These are phyloP conservation scores for Excoecaria agallocha DNA, from an alignment of 345 rosid genomes.

Conservation along the genomic window DNA sequence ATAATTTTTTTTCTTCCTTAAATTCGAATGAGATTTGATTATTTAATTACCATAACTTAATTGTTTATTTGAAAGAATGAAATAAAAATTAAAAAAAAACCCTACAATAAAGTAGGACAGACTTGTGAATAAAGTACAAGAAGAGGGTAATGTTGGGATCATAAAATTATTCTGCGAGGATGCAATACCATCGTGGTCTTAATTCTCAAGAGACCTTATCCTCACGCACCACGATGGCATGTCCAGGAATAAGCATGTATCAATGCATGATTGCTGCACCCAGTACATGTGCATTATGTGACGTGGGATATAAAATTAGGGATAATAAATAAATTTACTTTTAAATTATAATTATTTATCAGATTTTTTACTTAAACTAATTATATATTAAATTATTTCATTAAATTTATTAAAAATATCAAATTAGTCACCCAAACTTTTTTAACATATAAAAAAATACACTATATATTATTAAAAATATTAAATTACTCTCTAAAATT, in stretches of 20 bases:
- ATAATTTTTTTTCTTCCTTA: background rate
- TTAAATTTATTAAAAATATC: no score
- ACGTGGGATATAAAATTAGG: background rate
- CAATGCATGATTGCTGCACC: background rate
- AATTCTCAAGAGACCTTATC: background rate
- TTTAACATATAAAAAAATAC: no score
- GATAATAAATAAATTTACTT: no score
- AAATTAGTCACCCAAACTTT: no score
- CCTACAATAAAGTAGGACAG: background rate
- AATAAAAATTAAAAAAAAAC: no score
- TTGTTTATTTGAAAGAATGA: background rate
- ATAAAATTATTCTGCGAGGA: conserved; percentile 3
- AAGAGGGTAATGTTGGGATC: conserved; percentile 22
- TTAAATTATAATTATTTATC: no score
- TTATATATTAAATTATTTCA: no score
- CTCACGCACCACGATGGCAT: conserved; percentile 17
- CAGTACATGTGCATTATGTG: background rate
- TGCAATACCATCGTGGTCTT: background rate
- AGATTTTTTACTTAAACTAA: no score
- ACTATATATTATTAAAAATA: no score
- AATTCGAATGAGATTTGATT: background rate
- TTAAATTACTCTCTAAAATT: no score
- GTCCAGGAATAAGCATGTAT: background rate
- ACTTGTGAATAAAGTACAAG: background rate
- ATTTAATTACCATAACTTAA: background rate